Evolutionary conservation across 1,139 yeast species (phyloP), one percentile per base, ranked within the genome.

Genomic region (Torulaspora pretoriensis): DNA sequence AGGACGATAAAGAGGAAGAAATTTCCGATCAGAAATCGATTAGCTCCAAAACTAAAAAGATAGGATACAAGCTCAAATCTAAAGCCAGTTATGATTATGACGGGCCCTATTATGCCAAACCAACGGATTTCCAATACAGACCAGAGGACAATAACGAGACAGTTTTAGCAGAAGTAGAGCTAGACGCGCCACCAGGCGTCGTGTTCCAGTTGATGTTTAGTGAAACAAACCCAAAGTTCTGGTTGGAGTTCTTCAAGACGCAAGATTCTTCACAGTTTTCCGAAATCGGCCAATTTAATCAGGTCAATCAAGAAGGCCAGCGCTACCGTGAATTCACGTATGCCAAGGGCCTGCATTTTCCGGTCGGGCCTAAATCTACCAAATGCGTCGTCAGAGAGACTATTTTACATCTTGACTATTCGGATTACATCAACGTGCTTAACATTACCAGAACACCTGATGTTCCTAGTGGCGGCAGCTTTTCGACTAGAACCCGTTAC

Each of bases 291-390:
- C 71, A 80, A 37, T 75, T 79, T 8, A 73, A 72, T 13, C 50
- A 62, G n/a, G 67, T 71, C 40, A 59, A 66, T 42, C 59, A 65
- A 8, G 64, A 65, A 2, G 73, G 72, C 2, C 60, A 68, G 33
- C 68, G 69, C 46, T 68, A 60, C 41, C 75, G 99, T 42, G 68
- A 73, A 28, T 90, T 84, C 59, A 73, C 77, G 2, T 94, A 90
- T 63, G 75, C 73, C 35, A 90, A 90, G 65, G 96, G 95, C 0
- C 71, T 94, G 49, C 74, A 77, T 49, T 92, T 81, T 9, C 79
- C 96, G 0, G 82, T 94, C 40, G 98, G 98, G 0, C 98, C 98
- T 4, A 90, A 89, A 59, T 95, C 90, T 52, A 92, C 99, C 2
- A 78, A 76, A 51, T 92, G 98, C 68, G 60, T 77, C 14, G 82